phyloP scores from a whole-genome alignment of 441 rosid genomes.

The Aquilaria agallochum region DNA sequence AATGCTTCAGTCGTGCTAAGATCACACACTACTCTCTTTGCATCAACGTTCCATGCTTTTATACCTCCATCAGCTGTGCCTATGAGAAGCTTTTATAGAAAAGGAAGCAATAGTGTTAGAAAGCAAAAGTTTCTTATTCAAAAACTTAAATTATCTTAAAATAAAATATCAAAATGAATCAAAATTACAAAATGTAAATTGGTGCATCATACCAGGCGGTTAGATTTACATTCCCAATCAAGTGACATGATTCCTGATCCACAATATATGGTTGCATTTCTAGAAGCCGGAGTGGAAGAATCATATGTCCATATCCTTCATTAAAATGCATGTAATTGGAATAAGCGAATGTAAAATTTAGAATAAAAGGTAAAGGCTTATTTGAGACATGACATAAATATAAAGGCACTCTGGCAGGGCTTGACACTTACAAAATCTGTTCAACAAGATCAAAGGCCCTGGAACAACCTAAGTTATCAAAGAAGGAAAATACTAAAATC shows the following conservation, averaged over 20 bases:
- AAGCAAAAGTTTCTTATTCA: conserved; percentile 10
- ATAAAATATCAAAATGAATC: not conserved
- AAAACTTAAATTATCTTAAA: not conserved
- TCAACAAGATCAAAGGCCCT: too few relatives aligned
- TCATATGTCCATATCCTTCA: conserved; percentile 75
- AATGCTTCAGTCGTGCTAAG: conserved; percentile 53
- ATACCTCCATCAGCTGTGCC: conserved; percentile 79
- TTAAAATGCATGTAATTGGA: conserved; percentile 4
- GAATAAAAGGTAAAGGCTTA: conserved; percentile 17
- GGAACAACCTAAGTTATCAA: too few relatives aligned
- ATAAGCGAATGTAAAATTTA: conserved; percentile 2
- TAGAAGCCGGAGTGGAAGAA: conserved; percentile 57
- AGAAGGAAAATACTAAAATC: too few relatives aligned
- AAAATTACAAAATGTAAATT: conserved; percentile 1
- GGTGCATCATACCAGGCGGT: conserved; percentile 51
- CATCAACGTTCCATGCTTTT: conserved; percentile 80
- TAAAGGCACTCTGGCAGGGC: too few relatives aligned
- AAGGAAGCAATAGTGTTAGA: conserved; percentile 18
- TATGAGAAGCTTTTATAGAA: conserved; percentile 58
- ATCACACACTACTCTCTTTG: conserved; percentile 81
- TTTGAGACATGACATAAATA: not conserved
- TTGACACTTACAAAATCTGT: too few relatives aligned
- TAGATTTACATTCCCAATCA: conserved; percentile 83
- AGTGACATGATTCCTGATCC: conserved; percentile 70
- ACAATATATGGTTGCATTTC: conserved; percentile 80